Evolutionary conservation across 2,329 filamentous ascomycete species (phyloP).

Genomic region (Diplodia mutila): DNA sequence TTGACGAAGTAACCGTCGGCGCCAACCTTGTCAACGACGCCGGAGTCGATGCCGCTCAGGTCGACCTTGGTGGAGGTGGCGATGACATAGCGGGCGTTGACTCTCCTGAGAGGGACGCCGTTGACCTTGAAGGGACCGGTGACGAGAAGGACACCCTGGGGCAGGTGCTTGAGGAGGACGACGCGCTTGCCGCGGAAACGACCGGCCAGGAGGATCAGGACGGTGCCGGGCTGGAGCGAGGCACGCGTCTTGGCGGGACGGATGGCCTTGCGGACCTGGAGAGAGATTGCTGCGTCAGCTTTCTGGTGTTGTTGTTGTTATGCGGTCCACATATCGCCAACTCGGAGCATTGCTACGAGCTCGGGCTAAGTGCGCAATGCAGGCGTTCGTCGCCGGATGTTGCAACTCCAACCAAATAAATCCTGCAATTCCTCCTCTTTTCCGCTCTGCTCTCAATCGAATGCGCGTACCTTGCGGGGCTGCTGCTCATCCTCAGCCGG

Average conservation of each 20-base stretch:
- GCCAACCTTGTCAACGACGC: slow-evolving; percentile 76
- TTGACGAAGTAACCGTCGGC: slow-evolving; percentile 89
- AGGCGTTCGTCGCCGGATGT: background rate
- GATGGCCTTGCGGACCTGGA: slow-evolving; percentile 89
- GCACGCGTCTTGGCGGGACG: slow-evolving; percentile 85
- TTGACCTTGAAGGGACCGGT: slow-evolving; percentile 99
- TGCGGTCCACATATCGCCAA: slow-evolving; percentile 30
- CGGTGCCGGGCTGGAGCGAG: slow-evolving; percentile 89
- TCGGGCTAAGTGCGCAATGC: slow-evolving; percentile 13
- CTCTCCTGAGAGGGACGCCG: slow-evolving; percentile 92
- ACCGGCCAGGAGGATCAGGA: slow-evolving; percentile 98
- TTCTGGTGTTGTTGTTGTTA: slow-evolving; percentile 17
- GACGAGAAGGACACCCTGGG: slow-evolving; percentile 97
- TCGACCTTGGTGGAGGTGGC: slow-evolving; percentile 86
- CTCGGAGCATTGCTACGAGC: background rate
- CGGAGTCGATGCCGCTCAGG: slow-evolving; percentile 77
- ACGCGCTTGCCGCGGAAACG: slow-evolving; percentile 99
- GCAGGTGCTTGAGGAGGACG: slow-evolving; percentile 95
- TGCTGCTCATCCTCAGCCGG: slow-evolving; percentile 87
- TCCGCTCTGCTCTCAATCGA: background rate
- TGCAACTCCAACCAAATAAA: slow-evolving; percentile 1
- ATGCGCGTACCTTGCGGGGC: slow-evolving; percentile 80
- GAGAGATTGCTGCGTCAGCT: slow-evolving; percentile 28
- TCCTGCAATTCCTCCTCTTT: slow-evolving; percentile 6
- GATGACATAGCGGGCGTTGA: slow-evolving; percentile 93